Evolutionary conservation across 164 flowering plant species (phyloP).

Genomic region (Taxillus chinensis): DNA sequence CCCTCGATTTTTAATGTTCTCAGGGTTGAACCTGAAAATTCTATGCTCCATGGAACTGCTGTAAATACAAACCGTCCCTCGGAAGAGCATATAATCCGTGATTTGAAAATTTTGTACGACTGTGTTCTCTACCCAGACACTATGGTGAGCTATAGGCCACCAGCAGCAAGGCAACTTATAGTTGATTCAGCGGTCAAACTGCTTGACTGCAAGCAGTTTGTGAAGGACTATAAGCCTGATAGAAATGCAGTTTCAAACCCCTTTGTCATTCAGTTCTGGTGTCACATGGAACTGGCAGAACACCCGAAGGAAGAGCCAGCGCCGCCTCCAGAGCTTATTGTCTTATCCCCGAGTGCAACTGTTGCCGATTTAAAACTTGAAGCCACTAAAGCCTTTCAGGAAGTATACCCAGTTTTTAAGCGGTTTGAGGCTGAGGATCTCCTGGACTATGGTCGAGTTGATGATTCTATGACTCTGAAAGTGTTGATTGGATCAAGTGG

Average conservation of each 20-base stretch:
- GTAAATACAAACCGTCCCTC: slow-evolving; percentile 19
- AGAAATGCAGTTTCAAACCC: slow-evolving; percentile 6
- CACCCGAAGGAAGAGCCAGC: slow-evolving; percentile 21
- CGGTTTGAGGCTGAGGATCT: slow-evolving; percentile 53
- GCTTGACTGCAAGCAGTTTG: slow-evolving; percentile 79
- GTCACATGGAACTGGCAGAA: slow-evolving; percentile 40
- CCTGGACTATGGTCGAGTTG: slow-evolving; percentile 31
- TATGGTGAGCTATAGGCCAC: slow-evolving; percentile 25
- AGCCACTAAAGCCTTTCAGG: slow-evolving; percentile 50
- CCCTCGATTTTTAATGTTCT: not conserved
- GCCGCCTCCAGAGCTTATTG: slow-evolving; percentile 54
- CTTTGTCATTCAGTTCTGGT: slow-evolving; percentile 21
- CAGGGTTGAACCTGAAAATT: slow-evolving; percentile 33
- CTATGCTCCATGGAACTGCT: not conserved
- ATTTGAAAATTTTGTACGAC: slow-evolving; percentile 42
- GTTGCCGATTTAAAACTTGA: slow-evolving; percentile 51
- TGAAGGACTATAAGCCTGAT: slow-evolving; percentile 47
- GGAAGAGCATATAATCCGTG: slow-evolving; percentile 32
- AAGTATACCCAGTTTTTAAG: slow-evolving; percentile 47
- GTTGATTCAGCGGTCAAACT: slow-evolving; percentile 38
- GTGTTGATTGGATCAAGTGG: slow-evolving; percentile 29
- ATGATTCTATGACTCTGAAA: slow-evolving; percentile 31
- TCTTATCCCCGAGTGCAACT: slow-evolving; percentile 40
- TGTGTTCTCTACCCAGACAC: slow-evolving; percentile 43
- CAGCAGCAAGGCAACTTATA: slow-evolving; percentile 17